A percentile compares a stretch with the other conserved stretches of the same genome.
Evolutionary conservation across 495 filamentous ascomycete genomes (phyloP).

Genomic region (Evansstolkia leycettana): DNA sequence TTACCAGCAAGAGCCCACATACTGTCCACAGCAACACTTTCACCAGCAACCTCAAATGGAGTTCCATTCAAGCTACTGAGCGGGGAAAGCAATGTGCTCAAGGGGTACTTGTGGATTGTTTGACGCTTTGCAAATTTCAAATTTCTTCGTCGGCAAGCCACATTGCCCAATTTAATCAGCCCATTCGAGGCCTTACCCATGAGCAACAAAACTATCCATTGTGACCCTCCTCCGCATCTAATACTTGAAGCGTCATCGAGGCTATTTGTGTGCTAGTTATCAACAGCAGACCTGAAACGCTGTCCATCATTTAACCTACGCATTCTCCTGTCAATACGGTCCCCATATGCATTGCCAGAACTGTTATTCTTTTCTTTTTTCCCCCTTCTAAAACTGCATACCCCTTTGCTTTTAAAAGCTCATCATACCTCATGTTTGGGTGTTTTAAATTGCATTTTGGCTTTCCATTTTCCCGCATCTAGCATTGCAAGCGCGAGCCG

Average conservation of each 20-base stretch:
- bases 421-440: no score
- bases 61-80: conserved; percentile 22
- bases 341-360: conserved; percentile 1
- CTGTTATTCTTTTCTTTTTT: conserved; percentile 8
- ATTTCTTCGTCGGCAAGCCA: no score
- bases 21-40: conserved; percentile 20
- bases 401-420: conserved; percentile 22
- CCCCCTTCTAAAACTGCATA: conserved; percentile 32
- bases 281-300: background rate
- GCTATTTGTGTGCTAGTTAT: background rate
- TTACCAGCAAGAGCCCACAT: conserved; percentile 27
- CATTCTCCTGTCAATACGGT: conserved; percentile 7
- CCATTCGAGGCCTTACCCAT: no score
- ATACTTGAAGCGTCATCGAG: background rate
- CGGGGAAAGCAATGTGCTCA: conserved; percentile 2
- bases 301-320: conserved; percentile 5
- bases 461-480: conserved; percentile 26
- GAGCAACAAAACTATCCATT: no score
- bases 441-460: conserved; percentile 27
- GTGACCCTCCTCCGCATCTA: conserved; percentile 2
- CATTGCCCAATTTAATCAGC: no score
- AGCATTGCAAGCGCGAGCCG: conserved; percentile 42
- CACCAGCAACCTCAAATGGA: conserved; percentile 25
- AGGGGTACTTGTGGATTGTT: no score
- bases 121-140: no score